Conservation (phyloP, 495 filamentous ascomycete species). For the Penicillium mononematosum region DNA sequence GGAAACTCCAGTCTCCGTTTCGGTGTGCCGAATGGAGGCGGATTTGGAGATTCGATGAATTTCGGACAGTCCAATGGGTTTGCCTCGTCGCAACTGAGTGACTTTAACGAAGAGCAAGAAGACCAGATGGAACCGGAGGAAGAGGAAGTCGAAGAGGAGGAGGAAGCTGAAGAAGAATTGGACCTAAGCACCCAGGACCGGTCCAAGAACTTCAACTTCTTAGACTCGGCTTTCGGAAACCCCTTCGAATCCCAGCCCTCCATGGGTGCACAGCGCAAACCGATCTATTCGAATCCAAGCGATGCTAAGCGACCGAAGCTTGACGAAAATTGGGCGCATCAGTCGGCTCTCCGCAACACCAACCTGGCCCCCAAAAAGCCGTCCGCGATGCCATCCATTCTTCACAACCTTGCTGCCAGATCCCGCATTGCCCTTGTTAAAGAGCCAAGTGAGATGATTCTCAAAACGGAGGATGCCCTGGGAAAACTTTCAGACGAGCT, state of each 20-base stretch:
- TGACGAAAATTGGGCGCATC: slow-evolving; percentile 41
- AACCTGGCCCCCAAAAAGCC: slow-evolving; percentile 46
- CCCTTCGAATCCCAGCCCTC: slow-evolving; percentile 10
- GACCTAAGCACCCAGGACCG: slow-evolving; percentile 23
- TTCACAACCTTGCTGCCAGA: slow-evolving; percentile 42
- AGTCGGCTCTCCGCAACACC: slow-evolving; percentile 40
- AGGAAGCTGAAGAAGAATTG: slow-evolving; percentile 39
- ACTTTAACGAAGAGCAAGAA: slow-evolving; percentile 36
- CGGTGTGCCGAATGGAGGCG: slow-evolving; percentile 42
- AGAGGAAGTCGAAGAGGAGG: slow-evolving; percentile 24
- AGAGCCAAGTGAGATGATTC: slow-evolving; percentile 47
- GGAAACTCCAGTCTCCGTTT: slow-evolving; percentile 36
- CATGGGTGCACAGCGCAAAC: slow-evolving; percentile 31
- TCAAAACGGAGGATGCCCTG: slow-evolving; percentile 45
- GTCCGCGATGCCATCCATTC: slow-evolving; percentile 50
- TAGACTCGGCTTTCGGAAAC: slow-evolving; percentile 37
- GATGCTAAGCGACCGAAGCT: slow-evolving; percentile 49
- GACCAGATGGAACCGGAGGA: slow-evolving; percentile 34
- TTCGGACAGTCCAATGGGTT: slow-evolving; percentile 35
- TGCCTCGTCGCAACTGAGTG: slow-evolving; percentile 33
- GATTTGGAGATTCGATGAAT: slow-evolving; percentile 38
- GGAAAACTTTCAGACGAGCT: slow-evolving; percentile 56
- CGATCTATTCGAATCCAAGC: slow-evolving; percentile 43
- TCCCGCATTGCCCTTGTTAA: slow-evolving; percentile 33
- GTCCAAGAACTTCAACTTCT: slow-evolving; percentile 29